Base-by-base conservation (phyloP, 2,329 filamentous ascomycete species). In the Aureobasidium vineae region DNA sequence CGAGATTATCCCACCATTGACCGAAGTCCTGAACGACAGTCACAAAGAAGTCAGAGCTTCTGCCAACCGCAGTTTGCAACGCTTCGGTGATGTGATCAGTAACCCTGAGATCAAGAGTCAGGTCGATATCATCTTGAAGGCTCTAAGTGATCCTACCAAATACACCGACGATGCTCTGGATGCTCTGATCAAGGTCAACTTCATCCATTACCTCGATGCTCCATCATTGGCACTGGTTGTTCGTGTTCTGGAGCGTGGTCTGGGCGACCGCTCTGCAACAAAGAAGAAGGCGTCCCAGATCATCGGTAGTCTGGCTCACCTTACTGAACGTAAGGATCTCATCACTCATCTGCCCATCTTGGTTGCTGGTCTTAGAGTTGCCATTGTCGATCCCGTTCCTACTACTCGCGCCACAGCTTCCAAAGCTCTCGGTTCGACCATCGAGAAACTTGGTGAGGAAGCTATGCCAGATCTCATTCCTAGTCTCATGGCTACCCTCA, bases 381-480 rank as follows among this genome's bases (percentile, higher is more conserved):
- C 95, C 23, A 88, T 96, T 56, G 92, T 99, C 63, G 95, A 99
- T 74, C 95, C 96, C 11, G 95, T 99, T 3, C 96, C 95, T 13
- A 96, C 94, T 2, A 99, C 96, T 43, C 89, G 95, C 74, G 95
- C 95, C 26, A 99, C 95, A 19, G 95, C 93, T 31, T 98, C 96
- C 6, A 95, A 97, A 74, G 95, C 95, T 45, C 84, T 99, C 49
- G 95, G 95, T 63, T 98, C 95, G 1, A 85, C 97, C n/a, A 90
- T 99, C 68, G 95, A 99, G 80, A 99, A 99, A 79, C 85, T 99
- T 61, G 95, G 95, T 77, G 95, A 99, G 78, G 95, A 99, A 78
- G 90, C 95, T 50, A 83, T 99, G 71, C 96, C 95, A 52, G 95
- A 99, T 76, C 91, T 99, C 68, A 99, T 99, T 69, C 95, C 96